phyloP scores from a whole-genome alignment of 495 filamentous ascomycete genomes.

The Sordaria brevicollis region DNA sequence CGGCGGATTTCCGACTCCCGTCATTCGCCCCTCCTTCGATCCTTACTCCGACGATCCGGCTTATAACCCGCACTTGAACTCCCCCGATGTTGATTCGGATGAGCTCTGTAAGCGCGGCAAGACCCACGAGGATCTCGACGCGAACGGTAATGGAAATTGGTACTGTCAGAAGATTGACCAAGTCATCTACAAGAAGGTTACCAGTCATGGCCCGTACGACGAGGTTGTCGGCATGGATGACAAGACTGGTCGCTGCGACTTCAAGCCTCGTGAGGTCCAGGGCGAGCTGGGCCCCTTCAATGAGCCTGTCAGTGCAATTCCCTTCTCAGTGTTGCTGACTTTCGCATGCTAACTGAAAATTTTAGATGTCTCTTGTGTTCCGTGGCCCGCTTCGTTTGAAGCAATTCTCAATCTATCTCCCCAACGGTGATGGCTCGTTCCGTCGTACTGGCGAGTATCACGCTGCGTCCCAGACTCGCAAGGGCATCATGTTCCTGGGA shows the following conservation, averaged over 20 bases:
- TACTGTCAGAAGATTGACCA: constrained; percentile 50
- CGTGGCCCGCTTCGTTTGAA: constrained; percentile 56
- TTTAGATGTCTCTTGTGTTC: constrained; percentile 56
- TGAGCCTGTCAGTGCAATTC: constrained; percentile 46
- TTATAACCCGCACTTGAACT: too few relatives aligned
- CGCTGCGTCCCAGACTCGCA: constrained; percentile 30
- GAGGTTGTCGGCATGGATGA: constrained; percentile 48
- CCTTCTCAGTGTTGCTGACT: neutral
- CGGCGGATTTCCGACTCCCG: too few relatives aligned
- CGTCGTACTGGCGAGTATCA: constrained; percentile 47
- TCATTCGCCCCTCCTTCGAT: too few relatives aligned
- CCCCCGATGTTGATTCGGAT: too few relatives aligned
- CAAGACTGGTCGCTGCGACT: constrained; percentile 42
- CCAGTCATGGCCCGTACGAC: constrained; percentile 45
- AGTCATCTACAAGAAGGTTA: constrained; percentile 51
- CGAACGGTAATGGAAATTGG: constrained; percentile 30
- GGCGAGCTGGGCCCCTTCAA: constrained; percentile 53
- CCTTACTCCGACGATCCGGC: too few relatives aligned
- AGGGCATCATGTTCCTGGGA: constrained; percentile 57
- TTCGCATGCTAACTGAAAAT: too few relatives aligned
- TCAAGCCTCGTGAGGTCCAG: constrained; percentile 32
- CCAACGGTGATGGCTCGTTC: constrained; percentile 16
- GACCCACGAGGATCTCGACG: constrained; percentile 10
- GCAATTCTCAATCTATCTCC: constrained; percentile 53
- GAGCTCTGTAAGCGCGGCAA: constrained; percentile 8